A percentile compares a stretch with the other conserved stretches of the same genome.
These are phyloP conservation scores for Pascua guehoae DNA, from an alignment of 1,284 basidiomycete species.

Conservation along the genomic window DNA sequence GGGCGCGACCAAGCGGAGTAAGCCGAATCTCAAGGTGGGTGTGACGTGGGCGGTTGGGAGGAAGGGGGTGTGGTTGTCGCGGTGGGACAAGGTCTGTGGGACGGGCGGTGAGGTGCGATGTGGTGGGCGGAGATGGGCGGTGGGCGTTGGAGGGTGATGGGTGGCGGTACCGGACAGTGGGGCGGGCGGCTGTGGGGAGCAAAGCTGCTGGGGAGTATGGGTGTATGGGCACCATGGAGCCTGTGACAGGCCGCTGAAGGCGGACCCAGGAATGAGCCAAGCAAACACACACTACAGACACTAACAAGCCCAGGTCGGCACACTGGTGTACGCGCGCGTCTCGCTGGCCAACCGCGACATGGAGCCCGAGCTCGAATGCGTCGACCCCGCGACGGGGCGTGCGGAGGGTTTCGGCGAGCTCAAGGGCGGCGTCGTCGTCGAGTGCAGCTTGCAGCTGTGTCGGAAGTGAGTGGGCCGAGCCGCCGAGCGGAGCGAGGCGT, in stretches of 20 bases:
- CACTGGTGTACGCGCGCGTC: conserved; percentile 53
- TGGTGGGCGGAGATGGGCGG: too few species aligned
- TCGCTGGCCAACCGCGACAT: conserved; percentile 52
- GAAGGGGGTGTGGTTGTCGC: background rate
- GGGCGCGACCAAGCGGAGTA: conserved; percentile 54
- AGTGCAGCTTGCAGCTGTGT: conserved; percentile 42
- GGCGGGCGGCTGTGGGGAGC: too few species aligned
- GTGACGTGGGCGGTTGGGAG: background rate
- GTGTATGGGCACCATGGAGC: too few species aligned
- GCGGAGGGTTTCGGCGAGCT: conserved; percentile 52
- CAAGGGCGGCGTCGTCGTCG: conserved; percentile 48
- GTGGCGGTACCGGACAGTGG: too few species aligned
- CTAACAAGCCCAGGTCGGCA: conserved; percentile 47
- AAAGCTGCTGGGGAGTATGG: too few species aligned
- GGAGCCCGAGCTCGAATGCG: conserved; percentile 55
- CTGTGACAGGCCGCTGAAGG: too few species aligned
- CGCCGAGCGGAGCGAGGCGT: background rate
- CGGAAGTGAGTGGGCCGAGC: conserved; percentile 35
- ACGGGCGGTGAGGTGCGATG: background rate
- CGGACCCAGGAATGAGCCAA: too few species aligned
- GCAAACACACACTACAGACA: too few species aligned
- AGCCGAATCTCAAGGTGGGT: conserved; percentile 53
- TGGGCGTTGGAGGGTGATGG: too few species aligned
- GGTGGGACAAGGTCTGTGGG: background rate
- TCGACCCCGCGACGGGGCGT: conserved; percentile 52